Conservation (phyloP, 192 early-diverging fungal genomes). For the Rhizoclosmatium globosum region DNA sequence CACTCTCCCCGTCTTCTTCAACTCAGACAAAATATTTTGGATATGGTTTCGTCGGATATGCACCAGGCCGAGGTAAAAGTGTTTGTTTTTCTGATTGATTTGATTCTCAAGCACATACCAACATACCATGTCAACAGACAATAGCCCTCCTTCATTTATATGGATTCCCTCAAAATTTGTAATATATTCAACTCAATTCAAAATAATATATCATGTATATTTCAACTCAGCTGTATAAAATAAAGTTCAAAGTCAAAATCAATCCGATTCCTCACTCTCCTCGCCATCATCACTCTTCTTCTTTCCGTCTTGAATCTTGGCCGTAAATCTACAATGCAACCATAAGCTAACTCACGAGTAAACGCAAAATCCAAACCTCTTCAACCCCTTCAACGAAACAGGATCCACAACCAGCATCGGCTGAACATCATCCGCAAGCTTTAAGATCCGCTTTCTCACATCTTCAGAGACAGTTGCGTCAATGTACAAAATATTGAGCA, state of each 20-base stretch:
- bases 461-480: background rate
- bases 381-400: constrained; percentile 14
- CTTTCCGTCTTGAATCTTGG: constrained; percentile 10
- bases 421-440: constrained; percentile 28
- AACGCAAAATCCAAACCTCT: constrained; percentile 3
- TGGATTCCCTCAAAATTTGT: too few relatives aligned
- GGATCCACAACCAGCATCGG: constrained; percentile 26
- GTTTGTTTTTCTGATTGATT: too few relatives aligned
- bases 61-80: too few relatives aligned
- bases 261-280: constrained; percentile 22
- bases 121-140: too few relatives aligned
- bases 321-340: constrained; percentile 8
- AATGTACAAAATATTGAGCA: constrained; percentile 11
- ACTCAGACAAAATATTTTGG: too few relatives aligned
- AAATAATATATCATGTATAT: too few relatives aligned
- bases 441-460: constrained; percentile 13
- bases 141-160: too few relatives aligned
- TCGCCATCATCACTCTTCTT: constrained; percentile 9
- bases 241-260: background rate
- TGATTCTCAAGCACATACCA: too few relatives aligned
- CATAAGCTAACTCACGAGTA: background rate
- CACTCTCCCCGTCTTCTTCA: too few relatives aligned
- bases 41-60: too few relatives aligned
- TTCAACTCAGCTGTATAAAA: too few relatives aligned
- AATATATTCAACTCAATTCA: too few relatives aligned